Conservation (phyloP, 805 yeast genomes). For the Yueomyces sinensis region DNA sequence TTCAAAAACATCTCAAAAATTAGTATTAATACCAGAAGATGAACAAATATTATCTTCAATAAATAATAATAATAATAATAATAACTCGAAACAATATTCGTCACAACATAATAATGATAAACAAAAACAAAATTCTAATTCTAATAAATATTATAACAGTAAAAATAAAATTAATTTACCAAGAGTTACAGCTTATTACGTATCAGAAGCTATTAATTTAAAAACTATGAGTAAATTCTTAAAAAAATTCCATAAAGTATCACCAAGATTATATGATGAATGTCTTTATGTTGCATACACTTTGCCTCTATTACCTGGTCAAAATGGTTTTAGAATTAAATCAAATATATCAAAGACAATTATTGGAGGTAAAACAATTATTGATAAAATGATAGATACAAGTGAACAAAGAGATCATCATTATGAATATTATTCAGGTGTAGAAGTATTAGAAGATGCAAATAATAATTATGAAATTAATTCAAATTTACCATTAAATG, state of each 20-base stretch:
- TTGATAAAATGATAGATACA: conserved; percentile 68
- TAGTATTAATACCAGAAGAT: conserved; percentile 69
- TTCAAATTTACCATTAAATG: conserved; percentile 10
- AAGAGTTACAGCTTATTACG: conserved; percentile 83
- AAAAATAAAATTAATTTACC: conserved; percentile 39
- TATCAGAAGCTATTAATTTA: conserved; percentile 71
- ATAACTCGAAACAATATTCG: not conserved
- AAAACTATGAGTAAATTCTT: conserved; percentile 51
- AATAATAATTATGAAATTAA: conserved; percentile 29
- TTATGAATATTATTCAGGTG: conserved; percentile 78
- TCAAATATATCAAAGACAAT: conserved; percentile 38
- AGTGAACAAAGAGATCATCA: conserved; percentile 85
- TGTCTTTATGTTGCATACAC: conserved; percentile 86
- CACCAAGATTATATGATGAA: conserved; percentile 82
- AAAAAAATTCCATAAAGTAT: conserved; percentile 59
- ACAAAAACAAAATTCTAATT: not conserved
- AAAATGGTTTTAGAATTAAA: conserved; percentile 60
- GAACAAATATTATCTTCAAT: too few species aligned
- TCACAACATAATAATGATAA: not conserved
- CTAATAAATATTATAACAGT: conserved; percentile 21
- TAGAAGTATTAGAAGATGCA: conserved; percentile 46
- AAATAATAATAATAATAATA: too few species aligned
- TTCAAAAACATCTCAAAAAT: conserved; percentile 72
- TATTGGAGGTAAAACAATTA: conserved; percentile 30
- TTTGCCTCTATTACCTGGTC: conserved; percentile 77